Evolutionary conservation across 176 grass and related monocot genomes (phyloP), one percentile per base, ranked within the genome.

Genomic region (Calamus simplicifolius): DNA sequence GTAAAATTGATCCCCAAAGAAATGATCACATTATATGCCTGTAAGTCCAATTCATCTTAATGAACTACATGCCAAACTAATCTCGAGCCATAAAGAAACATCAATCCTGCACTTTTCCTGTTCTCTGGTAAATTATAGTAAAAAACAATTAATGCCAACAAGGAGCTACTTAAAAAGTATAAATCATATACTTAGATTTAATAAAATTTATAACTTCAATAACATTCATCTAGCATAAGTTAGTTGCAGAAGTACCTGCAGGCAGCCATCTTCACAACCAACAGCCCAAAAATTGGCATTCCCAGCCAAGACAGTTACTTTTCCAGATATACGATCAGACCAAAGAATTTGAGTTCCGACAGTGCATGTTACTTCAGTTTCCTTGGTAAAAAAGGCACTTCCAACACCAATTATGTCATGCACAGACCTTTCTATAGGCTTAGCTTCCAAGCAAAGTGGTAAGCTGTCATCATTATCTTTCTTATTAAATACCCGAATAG

Each of bases 251-350:
- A 30, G 25, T 79, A 97, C 92, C 87, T 97, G 92, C 65, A 97
- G 52, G 56, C 78, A 90, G 64, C 92, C 92, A 75, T 97, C 92
- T 72, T 91, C 92, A 49, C 75, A 88, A 26, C 92, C 83, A 74
- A 97, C 81, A 53, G 84, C 92, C 83, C 86, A 97, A 62, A 97
- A 97, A 79, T 97, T 97, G 17, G 67, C 66, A 69, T 97, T 97
- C 38, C 92, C 92, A 21, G 87, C 92, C 73, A 97, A 88, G 53
- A 89, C 92, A 62, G 87, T 80, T 75, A 97, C 87, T 68, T 97
- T 97, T 72, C 80, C 72, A 49, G 75, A 82, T 59, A 97, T 88
- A 50, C 78, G 77, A 75, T 97, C 92, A 7, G 87, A 85, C 92
- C 92, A 97, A 54, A 97, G 78, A 69, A 57, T 76, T 70, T 91